Conservation (phyloP, 2,329 filamentous ascomycete genomes). For the Penicillium rolfsii region DNA sequence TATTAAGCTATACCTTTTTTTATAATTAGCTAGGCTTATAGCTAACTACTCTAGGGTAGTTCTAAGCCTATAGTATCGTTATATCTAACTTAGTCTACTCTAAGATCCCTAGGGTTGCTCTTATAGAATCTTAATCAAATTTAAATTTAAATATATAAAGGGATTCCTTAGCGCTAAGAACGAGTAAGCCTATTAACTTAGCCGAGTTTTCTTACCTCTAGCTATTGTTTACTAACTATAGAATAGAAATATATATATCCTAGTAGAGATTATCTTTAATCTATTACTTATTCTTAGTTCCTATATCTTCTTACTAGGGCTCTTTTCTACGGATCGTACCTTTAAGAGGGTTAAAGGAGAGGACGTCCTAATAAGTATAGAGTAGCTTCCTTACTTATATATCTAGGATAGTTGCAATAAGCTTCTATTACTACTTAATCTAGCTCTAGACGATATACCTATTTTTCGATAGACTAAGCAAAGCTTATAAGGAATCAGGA, state of each 20-base stretch:
- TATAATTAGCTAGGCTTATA: not conserved
- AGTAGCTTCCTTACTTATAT: not conserved
- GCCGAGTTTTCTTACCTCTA: not conserved
- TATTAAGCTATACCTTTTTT: not conserved
- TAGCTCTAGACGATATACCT: not conserved
- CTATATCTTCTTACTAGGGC: not conserved
- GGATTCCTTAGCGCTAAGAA: not conserved
- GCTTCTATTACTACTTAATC: slow-evolving; percentile 1
- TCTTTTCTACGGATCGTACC: not conserved
- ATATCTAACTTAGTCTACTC: not conserved
- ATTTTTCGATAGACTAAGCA: not conserved
- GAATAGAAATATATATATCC: not conserved
- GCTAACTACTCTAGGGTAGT: not conserved
- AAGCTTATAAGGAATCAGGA: not conserved
- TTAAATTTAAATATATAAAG: not conserved
- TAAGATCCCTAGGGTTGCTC: slow-evolving; percentile 6
- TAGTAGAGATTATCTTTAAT: not conserved
- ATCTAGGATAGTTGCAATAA: not conserved
- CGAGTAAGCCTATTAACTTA: not conserved
- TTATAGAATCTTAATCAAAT: not conserved
- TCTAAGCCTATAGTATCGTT: not conserved
- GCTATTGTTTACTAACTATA: not conserved
- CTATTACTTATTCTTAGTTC: not conserved
- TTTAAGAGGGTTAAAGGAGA: not conserved
- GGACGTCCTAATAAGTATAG: not conserved